Conservation (phyloP, 129 eudicot genomes). For the Apium graveolens region DNA sequence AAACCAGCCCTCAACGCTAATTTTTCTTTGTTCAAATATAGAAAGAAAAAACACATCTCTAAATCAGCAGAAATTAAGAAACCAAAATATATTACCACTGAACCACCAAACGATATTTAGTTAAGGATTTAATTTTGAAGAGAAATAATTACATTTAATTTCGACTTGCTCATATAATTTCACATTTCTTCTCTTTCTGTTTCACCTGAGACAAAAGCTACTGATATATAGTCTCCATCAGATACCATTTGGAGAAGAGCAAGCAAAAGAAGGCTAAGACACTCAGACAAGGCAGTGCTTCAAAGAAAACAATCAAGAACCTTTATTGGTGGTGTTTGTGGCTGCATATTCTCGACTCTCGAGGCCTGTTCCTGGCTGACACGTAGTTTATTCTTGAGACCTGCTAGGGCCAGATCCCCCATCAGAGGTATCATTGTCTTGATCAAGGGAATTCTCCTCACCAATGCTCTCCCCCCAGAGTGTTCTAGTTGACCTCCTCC, state of each 20-base stretch:
- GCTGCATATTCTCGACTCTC: not conserved
- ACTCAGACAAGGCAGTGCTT: not conserved
- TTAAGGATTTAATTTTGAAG: not conserved
- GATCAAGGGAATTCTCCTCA: conserved; percentile 44
- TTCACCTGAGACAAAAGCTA: not conserved
- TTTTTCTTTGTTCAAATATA: too few relatives aligned
- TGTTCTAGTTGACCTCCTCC: conserved; percentile 62
- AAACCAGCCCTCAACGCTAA: too few relatives aligned
- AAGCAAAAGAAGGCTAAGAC: not conserved
- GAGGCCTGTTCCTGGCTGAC: not conserved
- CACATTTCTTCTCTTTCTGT: not conserved
- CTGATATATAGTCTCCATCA: not conserved
- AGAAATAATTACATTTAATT: conserved; percentile 1
- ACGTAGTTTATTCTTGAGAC: conserved; percentile 17
- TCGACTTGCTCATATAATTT: not conserved
- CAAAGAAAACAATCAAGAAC: conserved; percentile 3
- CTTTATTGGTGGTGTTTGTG: conserved; percentile 19
- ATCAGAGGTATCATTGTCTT: conserved; percentile 46
- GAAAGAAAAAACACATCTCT: not conserved
- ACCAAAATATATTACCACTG: not conserved
- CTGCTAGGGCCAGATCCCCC: conserved; percentile 41
- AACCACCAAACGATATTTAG: not conserved
- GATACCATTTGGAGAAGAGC: not conserved
- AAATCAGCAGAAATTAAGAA: not conserved
- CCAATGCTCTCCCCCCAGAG: conserved; percentile 80